Evolutionary conservation across 768 basidiomycete genomes (phyloP).

Genomic region (Boletus subparvulus): DNA sequence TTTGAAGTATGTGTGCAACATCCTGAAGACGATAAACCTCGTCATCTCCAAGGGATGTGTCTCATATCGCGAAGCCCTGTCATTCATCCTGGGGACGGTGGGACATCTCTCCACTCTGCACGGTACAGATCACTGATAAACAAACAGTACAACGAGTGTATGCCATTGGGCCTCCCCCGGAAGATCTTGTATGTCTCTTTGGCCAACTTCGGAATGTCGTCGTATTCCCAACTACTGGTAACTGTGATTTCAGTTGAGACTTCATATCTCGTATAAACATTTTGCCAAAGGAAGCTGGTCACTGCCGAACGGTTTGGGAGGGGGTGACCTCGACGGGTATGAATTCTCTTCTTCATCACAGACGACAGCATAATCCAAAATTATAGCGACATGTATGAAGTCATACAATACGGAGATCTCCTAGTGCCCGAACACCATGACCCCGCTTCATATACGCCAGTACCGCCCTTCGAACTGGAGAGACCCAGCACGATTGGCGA

Average conservation of each 20-base stretch:
- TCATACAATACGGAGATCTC: slow-evolving; percentile 55
- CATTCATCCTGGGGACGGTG: slow-evolving; percentile 74
- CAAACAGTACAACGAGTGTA: slow-evolving; percentile 61
- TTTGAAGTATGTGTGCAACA: slow-evolving; percentile 56
- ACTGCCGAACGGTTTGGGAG: slow-evolving; percentile 65
- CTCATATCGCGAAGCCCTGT: slow-evolving; percentile 72
- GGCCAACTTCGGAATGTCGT: slow-evolving; percentile 65
- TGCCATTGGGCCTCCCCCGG: slow-evolving; percentile 70
- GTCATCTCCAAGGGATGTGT: slow-evolving; percentile 59
- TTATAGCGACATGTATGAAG: slow-evolving; percentile 61
- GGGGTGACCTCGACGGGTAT: slow-evolving; percentile 82
- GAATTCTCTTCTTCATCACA: not conserved
- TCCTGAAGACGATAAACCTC: slow-evolving; percentile 46
- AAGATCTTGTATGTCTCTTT: slow-evolving; percentile 54
- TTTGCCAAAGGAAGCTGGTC: slow-evolving; percentile 52
- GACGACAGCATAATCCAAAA: not conserved
- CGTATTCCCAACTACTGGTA: slow-evolving; percentile 65
- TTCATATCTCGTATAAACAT: not conserved
- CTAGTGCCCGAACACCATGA: slow-evolving; percentile 51
- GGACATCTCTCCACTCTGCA: slow-evolving; percentile 5
- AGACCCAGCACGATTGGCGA: slow-evolving; percentile 61
- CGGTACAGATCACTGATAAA: slow-evolving; percentile 1
- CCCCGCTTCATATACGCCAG: slow-evolving; percentile 51
- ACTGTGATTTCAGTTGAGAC: slow-evolving; percentile 13
- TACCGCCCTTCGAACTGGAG: slow-evolving; percentile 36